A percentile compares a stretch with the other conserved stretches of the same genome.
These are phyloP conservation scores for Phylloporus rhodoxanthus DNA, from an alignment of 768 basidiomycete genomes.

Conservation along the genomic window DNA sequence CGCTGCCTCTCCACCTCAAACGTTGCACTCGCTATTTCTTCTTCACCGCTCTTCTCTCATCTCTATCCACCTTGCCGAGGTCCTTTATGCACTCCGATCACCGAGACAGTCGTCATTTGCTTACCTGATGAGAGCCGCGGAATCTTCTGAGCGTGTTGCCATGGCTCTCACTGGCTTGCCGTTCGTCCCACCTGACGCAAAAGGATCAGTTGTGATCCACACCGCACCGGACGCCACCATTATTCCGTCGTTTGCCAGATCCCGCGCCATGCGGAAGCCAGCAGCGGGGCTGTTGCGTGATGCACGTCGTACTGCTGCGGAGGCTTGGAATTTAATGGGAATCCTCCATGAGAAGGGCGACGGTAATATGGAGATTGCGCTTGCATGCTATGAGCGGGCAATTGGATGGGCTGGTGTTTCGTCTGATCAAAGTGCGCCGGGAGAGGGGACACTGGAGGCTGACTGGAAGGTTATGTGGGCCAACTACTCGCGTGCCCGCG, in stretches of 20 bases:
- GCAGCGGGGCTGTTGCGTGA: slow-evolving; percentile 60
- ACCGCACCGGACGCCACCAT: slow-evolving; percentile 37
- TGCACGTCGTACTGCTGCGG: slow-evolving; percentile 62
- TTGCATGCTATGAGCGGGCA: slow-evolving; percentile 65
- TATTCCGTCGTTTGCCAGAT: slow-evolving; percentile 40
- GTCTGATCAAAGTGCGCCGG: slow-evolving; percentile 36
- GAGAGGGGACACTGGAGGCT: slow-evolving; percentile 48
- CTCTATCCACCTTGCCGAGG: slow-evolving; percentile 69
- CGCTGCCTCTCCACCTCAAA: slow-evolving; percentile 47
- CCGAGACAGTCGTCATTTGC: slow-evolving; percentile 45
- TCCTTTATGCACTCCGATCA: slow-evolving; percentile 46
- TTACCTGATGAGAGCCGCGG: slow-evolving; percentile 55
- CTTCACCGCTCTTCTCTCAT: slow-evolving; percentile 71
- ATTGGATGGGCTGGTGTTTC: slow-evolving; percentile 58
- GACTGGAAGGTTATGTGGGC: slow-evolving; percentile 58
- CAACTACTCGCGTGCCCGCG: slow-evolving; percentile 53
- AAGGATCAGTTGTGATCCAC: slow-evolving; percentile 31
- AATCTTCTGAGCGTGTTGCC: slow-evolving; percentile 63
- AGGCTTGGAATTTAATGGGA: slow-evolving; percentile 72
- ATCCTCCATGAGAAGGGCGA: slow-evolving; percentile 50
- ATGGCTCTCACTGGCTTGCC: slow-evolving; percentile 44
- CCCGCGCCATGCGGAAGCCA: slow-evolving; percentile 46
- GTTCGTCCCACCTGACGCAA: slow-evolving; percentile 29
- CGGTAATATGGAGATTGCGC: slow-evolving; percentile 36
- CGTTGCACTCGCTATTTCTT: slow-evolving; percentile 59